Evolutionary conservation across 2,329 filamentous ascomycete genomes (phyloP).

Genomic region (Fusarium hainanense): DNA sequence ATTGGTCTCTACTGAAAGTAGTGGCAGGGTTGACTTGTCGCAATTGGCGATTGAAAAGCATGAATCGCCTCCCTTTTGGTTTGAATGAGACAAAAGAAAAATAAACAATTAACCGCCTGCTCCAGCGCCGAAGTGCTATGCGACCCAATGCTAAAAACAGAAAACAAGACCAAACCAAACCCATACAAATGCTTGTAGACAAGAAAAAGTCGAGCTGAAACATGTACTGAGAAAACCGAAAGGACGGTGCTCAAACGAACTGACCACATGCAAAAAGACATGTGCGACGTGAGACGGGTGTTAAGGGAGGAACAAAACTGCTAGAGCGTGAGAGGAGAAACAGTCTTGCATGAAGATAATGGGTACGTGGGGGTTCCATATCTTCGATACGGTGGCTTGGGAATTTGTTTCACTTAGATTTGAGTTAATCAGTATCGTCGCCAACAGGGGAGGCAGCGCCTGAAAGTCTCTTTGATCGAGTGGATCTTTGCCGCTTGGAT

Average conservation of each 20-base stretch:
- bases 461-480: slow-evolving; percentile 46
- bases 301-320: slow-evolving; percentile 10
- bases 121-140: slow-evolving; percentile 43
- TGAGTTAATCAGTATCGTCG: slow-evolving; percentile 51
- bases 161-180: slow-evolving; percentile 28
- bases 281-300: slow-evolving; percentile 11
- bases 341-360: slow-evolving; percentile 22
- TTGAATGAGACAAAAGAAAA: slow-evolving; percentile 27
- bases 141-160: slow-evolving; percentile 39
- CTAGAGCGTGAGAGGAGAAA: slow-evolving; percentile 10
- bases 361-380: slow-evolving; percentile 16
- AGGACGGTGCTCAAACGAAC: slow-evolving; percentile 17
- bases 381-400: slow-evolving; percentile 21
- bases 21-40: slow-evolving; percentile 26
- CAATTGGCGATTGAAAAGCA: slow-evolving; percentile 27
- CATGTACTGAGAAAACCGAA: slow-evolving; percentile 26
- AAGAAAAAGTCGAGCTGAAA: slow-evolving; percentile 27
- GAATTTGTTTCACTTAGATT: slow-evolving; percentile 21
- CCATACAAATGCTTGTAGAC: slow-evolving; percentile 44
- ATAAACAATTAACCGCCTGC: slow-evolving; percentile 33
- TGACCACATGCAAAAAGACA: slow-evolving; percentile 1
- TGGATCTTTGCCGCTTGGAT: slow-evolving; percentile 47
- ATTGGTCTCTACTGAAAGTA: slow-evolving; percentile 19
- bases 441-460: slow-evolving; percentile 53
- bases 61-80: slow-evolving; percentile 31